Percentiles rank a stretch among this genome's conserved stretches.
These are phyloP conservation scores for Daldinia loculata DNA, from an alignment of 495 filamentous ascomycete genomes.

Conservation along the genomic window DNA sequence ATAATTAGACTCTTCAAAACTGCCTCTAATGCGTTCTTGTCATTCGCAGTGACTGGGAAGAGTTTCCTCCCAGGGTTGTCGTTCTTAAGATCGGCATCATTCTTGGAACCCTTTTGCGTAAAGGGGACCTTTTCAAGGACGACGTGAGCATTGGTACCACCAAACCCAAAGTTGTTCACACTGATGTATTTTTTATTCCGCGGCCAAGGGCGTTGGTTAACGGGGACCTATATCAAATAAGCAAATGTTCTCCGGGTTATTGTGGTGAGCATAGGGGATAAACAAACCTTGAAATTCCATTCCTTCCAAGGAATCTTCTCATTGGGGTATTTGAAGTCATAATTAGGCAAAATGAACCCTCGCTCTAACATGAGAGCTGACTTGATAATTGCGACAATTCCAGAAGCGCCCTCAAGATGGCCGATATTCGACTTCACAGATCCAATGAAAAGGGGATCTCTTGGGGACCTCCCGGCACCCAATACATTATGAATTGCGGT, in stretches of 20 bases:
- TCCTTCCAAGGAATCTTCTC: slow-evolving; percentile 56
- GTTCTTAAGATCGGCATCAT: slow-evolving; percentile 48
- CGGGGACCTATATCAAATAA: slow-evolving; percentile 33
- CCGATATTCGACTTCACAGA: slow-evolving; percentile 69
- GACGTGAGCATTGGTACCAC: slow-evolving; percentile 54
- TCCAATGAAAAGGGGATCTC: slow-evolving; percentile 61
- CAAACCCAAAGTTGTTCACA: slow-evolving; percentile 61
- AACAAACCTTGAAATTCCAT: slow-evolving; percentile 55
- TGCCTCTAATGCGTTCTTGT: slow-evolving; percentile 51
- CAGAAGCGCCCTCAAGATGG: slow-evolving; percentile 65
- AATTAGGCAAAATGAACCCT: slow-evolving; percentile 59
- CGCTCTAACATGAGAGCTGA: slow-evolving; percentile 66
- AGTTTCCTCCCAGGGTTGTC: slow-evolving; percentile 51
- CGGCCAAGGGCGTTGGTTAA: slow-evolving; percentile 50
- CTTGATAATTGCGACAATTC: slow-evolving; percentile 68
- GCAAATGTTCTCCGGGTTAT: neutral
- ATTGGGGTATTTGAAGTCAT: slow-evolving; percentile 59
- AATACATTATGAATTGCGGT: slow-evolving; percentile 62
- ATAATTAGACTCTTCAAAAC: slow-evolving; percentile 55
- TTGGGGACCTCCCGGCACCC: slow-evolving; percentile 45
- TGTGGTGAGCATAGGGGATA: neutral
- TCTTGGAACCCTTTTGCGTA: slow-evolving; percentile 42
- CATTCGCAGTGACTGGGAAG: slow-evolving; percentile 60
- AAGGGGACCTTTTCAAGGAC: slow-evolving; percentile 53
- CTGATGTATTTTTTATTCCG: slow-evolving; percentile 52